A percentile compares a stretch with the other conserved stretches of the same genome.
Conservation (phyloP, 2,329 filamentous ascomycete species). For the Tolypocladium tundrense region DNA sequence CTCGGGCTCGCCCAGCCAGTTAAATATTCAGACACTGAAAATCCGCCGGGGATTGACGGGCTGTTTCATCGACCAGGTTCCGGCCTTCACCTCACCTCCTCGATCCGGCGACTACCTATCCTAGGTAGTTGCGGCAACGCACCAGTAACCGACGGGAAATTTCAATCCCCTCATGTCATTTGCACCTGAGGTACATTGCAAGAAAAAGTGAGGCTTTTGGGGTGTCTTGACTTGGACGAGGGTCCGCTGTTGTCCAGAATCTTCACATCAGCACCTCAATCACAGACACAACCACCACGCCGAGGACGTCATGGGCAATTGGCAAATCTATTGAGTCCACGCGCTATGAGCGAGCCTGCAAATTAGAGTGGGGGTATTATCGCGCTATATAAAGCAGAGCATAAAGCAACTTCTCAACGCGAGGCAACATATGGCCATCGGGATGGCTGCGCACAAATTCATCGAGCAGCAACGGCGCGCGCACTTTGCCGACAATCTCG, state of each 20-base stretch:
- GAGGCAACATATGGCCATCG: background rate
- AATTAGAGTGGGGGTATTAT: constrained; percentile 1
- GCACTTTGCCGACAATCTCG: background rate
- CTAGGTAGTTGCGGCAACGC: background rate
- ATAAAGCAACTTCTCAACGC: background rate
- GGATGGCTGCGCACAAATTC: too few species aligned
- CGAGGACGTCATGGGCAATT: background rate
- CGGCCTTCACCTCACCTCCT: background rate
- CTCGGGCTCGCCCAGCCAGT: background rate
- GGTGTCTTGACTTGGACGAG: background rate
- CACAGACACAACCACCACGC: background rate
- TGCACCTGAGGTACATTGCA: background rate
- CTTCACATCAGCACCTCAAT: background rate
- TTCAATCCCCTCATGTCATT: background rate
- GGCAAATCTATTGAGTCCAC: background rate
- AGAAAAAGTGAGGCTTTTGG: background rate
- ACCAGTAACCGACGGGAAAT: too few species aligned
- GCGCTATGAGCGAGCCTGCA: background rate
- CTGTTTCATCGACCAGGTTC: background rate
- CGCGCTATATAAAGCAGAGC: background rate
- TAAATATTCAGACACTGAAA: background rate
- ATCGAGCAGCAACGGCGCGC: background rate
- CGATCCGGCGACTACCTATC: background rate
- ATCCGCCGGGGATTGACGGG: background rate
- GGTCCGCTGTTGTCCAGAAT: background rate